Evolutionary conservation across 2,329 filamentous ascomycete species (phyloP).

Genomic region (Aspergillus chevalieri): DNA sequence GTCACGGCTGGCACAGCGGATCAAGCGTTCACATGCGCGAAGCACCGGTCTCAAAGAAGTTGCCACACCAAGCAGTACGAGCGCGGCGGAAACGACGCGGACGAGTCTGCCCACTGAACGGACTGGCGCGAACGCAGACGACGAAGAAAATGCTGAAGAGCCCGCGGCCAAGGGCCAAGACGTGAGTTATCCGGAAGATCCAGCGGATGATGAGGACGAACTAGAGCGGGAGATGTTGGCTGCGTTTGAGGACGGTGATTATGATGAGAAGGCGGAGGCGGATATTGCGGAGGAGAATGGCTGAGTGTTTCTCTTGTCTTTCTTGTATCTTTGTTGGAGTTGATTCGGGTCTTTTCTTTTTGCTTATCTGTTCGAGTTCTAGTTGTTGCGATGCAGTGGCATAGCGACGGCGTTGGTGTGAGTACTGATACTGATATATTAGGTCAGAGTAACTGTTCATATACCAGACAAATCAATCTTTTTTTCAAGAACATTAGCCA

Average conservation of each 20-base stretch:
- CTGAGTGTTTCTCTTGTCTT: conserved; percentile 9
- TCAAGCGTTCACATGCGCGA: conserved; percentile 37
- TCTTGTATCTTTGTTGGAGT: neutral
- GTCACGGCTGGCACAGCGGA: conserved; percentile 33
- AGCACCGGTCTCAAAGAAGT: conserved; percentile 35
- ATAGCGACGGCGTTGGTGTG: conserved; percentile 25
- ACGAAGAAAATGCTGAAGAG: conserved; percentile 23
- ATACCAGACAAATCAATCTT: neutral
- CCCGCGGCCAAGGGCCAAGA: conserved; percentile 23
- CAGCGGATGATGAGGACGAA: conserved; percentile 42
- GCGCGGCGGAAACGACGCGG: conserved; percentile 3
- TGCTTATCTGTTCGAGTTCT: conserved; percentile 4
- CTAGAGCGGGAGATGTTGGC: conserved; percentile 53
- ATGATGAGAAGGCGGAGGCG: conserved; percentile 31
- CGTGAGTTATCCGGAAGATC: conserved; percentile 20
- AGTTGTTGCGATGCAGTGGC: conserved; percentile 23
- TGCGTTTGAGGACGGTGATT: conserved; percentile 46
- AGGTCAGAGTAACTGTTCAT: neutral
- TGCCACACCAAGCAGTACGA: conserved; percentile 20
- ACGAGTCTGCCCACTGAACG: conserved; percentile 13
- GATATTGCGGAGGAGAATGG: conserved; percentile 28
- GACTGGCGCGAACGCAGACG: conserved; percentile 20
- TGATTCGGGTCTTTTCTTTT: neutral
- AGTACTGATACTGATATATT: neutral
- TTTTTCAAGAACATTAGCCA: neutral